Evolutionary conservation across 192 early-diverging fungal species (phyloP), one percentile per base, ranked within the genome.

Genomic region (Dissophora globulifera): DNA sequence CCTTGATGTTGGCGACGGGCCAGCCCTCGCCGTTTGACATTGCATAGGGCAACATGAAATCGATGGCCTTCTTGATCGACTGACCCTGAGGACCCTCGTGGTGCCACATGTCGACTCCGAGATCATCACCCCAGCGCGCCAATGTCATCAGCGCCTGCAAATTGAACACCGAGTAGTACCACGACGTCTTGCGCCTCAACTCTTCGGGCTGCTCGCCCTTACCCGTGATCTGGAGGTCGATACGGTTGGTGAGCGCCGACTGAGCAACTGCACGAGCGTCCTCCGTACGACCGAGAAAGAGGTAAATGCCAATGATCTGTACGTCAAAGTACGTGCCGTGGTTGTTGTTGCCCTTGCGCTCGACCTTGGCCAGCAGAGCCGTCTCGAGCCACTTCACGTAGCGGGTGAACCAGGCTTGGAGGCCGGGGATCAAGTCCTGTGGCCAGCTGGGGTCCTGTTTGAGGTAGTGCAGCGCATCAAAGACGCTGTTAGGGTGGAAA

Each of bases 251-350:
- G 16, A 85, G 60, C 25, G 49, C 64, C 19, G 46, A 49, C 49
- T 51, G 23, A 33, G 78, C 56, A 7, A 71, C 60, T 9, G 13
- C 17, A 10, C 67, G 59, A 1, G 80, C 85, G 2, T 71, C 74
- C 9, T 55, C 81, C 26, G 38, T 27, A 22, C 75, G 68, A 33
- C 65, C 67, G 17, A 87, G 62, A 62, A 81, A 86, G 29, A 84
- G 50, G 26, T 78, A 71, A 41, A 89, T 60, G 5, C 78, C 58
- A 32, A 80, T 50, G 25, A 69, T 27, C 42, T 89, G 88, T 6
- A 86, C 78, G 52, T 86, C 85, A 67, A 80, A 84, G 79, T 82
- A 85, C 13, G 86, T 83, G 61, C 85, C 87, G 32, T 86, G 87
- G 51, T 87, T 85, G 69, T 87, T 82, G 57, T 76, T 52, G 12